Evolutionary conservation across 805 yeast genomes (phyloP).

Genomic region (Cyberlindnera euphorbiae): DNA sequence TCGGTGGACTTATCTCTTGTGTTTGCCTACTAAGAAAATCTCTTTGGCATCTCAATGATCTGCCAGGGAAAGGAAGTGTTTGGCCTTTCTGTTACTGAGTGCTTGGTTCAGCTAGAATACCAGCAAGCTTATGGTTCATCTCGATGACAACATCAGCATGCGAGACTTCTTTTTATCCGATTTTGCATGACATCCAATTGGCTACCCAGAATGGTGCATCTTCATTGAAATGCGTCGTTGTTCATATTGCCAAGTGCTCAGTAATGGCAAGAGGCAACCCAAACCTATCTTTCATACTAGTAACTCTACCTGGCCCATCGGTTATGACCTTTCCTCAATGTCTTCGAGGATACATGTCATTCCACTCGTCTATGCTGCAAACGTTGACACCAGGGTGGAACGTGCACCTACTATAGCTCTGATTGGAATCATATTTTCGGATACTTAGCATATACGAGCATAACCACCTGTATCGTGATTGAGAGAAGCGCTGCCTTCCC

Average conservation of each 20-base stretch:
- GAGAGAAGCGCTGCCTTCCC: slow-evolving; percentile 45
- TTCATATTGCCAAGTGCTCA: slow-evolving; percentile 35
- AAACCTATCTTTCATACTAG: slow-evolving; percentile 47
- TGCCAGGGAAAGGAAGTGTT: too few relatives aligned
- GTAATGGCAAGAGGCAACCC: slow-evolving; percentile 43
- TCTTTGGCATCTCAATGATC: slow-evolving; percentile 25
- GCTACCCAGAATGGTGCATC: slow-evolving; percentile 32
- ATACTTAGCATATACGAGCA: slow-evolving; percentile 42
- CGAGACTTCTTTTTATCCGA: slow-evolving; percentile 31
- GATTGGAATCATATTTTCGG: too few relatives aligned
- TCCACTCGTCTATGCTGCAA: slow-evolving; percentile 44
- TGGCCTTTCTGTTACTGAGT: slow-evolving; percentile 31
- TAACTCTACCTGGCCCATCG: slow-evolving; percentile 55
- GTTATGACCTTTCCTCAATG: slow-evolving; percentile 33
- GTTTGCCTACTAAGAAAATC: too few relatives aligned
- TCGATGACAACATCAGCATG: slow-evolving; percentile 17
- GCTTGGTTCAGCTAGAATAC: slow-evolving; percentile 22
- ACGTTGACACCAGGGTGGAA: slow-evolving; percentile 34
- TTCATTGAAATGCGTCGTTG: slow-evolving; percentile 43
- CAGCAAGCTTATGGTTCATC: slow-evolving; percentile 29
- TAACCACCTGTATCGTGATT: slow-evolving; percentile 56
- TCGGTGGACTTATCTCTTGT: too few relatives aligned
- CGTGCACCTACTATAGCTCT: slow-evolving; percentile 38
- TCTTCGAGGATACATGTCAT: slow-evolving; percentile 40
- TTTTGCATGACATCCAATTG: slow-evolving; percentile 33